Evolutionary conservation across 139 green algal genomes (phyloP), one percentile per base, ranked within the genome.

Genomic region (Raphidocelis subcapitata): DNA sequence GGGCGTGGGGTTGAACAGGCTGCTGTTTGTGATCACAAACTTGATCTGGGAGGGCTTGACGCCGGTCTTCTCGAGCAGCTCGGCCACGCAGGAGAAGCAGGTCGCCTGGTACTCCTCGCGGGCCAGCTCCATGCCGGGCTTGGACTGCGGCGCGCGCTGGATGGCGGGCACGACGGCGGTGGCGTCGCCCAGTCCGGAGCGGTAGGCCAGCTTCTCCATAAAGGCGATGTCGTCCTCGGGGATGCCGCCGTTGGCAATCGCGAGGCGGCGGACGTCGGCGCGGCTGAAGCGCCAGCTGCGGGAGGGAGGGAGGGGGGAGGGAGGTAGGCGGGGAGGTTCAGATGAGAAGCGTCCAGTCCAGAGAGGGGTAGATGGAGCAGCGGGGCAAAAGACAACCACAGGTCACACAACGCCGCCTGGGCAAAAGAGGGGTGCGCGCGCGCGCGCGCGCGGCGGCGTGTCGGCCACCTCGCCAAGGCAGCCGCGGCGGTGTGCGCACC

Each of bases 21-120:
- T 89, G 90, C 95, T 98, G 87, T 99, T 99, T 24, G 98, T 88
- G 33, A 99, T 84, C 31, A 99, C 76, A 66, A 99, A 93, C 76
- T 92, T 94, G 32, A 99, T 89, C 70, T 97, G 81, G 29, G 33
- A 14, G 5, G 75, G 69, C 15, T 73, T 35, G 29, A 85, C 66
- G 51, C 94, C 85, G 3, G 96, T 93, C 65, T 86, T 60, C 82
- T 94, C 85, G 24, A 85, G 92, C 49, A 94, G 92, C 85, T 98
- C 94, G 55, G 90, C 67, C 0, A 92, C 76, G 3, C 91, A 88
- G 2, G 75, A 66, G n/a, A n/a, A n/a, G 0, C 47, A 61, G 90
- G 97, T 97, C 67, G 61, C 24, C 23, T 81, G 47, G 85, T 86
- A 44, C 69, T 37, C 5, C 77, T 80, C n/a, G n/a, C n/a, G n/a